Percentiles rank a stretch among this genome's conserved stretches.
Evolutionary conservation across 441 rosid genomes (phyloP).

Genomic region (Adansonia madagascariensis): DNA sequence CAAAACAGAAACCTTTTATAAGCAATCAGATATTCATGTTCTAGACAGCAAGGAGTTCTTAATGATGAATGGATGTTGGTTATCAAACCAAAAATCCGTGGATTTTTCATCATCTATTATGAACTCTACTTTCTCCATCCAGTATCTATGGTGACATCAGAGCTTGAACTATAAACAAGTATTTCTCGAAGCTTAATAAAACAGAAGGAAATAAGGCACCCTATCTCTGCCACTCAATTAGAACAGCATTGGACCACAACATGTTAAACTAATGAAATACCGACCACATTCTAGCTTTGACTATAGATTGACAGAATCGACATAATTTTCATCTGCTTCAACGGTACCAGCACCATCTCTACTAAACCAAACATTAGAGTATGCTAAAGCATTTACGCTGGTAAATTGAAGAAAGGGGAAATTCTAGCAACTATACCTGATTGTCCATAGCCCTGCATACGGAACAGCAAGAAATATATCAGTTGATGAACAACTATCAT

Average conservation of each 20-base stretch:
- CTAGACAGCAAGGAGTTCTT: not conserved
- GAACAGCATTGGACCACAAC: not conserved
- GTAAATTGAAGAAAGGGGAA: conserved; percentile 5
- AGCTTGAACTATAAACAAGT: not conserved
- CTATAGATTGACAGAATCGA: not conserved
- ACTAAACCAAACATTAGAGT: not conserved
- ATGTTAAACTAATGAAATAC: not conserved
- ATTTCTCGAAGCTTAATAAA: not conserved
- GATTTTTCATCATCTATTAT: not conserved
- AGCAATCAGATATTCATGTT: conserved; percentile 6
- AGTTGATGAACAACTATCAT: conserved; percentile 29
- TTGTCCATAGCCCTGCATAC: conserved; percentile 92
- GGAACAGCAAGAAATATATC: conserved; percentile 27
- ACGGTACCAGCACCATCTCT: not conserved
- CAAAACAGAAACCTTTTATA: conserved; percentile 16
- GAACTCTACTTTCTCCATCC: not conserved
- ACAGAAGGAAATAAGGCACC: not conserved
- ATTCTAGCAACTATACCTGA: conserved; percentile 55
- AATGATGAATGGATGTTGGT: not conserved
- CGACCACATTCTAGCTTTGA: not conserved
- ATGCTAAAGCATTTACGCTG: conserved; percentile 1
- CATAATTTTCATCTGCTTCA: not conserved
- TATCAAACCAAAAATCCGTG: too few species aligned
- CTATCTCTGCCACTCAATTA: not conserved
- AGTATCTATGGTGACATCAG: not conserved